A percentile compares a stretch with the other conserved stretches of the same genome.
phyloP scores from a whole-genome alignment of 2,329 filamentous ascomycete species.

The Diaporthe ilicicola region DNA sequence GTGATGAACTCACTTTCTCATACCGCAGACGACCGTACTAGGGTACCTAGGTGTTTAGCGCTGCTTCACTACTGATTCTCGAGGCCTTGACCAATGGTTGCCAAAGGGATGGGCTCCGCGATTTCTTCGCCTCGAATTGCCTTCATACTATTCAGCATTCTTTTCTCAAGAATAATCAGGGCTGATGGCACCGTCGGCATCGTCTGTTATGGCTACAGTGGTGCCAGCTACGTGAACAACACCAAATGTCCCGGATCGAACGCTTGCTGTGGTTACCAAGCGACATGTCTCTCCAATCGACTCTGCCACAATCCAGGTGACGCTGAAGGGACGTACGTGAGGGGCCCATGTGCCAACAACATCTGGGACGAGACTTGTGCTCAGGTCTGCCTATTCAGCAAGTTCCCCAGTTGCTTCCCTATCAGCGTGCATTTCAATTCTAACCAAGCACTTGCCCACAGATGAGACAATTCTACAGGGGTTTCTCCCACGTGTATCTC shows the following conservation, averaged over 20 bases:
- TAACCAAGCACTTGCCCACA: background rate
- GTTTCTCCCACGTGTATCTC: background rate
- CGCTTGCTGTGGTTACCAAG: background rate
- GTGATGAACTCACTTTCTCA: background rate
- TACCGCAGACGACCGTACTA: background rate
- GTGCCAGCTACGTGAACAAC: background rate
- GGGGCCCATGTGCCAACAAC: slow-evolving; percentile 3
- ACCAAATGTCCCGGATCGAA: background rate
- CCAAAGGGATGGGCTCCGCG: background rate
- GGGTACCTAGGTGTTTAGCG: too few relatives aligned
- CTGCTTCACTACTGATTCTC: background rate
- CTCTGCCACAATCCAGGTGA: slow-evolving; percentile 1
- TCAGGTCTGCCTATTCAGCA: slow-evolving; percentile 18
- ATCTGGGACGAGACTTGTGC: slow-evolving; percentile 4
- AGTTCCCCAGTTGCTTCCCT: background rate
- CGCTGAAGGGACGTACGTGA: background rate
- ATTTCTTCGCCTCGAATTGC: background rate
- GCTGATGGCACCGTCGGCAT: slow-evolving; percentile 8
- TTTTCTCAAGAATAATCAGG: background rate
- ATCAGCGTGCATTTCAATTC: background rate
- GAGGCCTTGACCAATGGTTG: background rate
- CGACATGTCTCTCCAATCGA: background rate
- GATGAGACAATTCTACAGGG: background rate
- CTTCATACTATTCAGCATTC: background rate
- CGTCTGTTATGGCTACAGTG: background rate